Evolutionary conservation across 352 stramenopile genomes (phyloP).

Genomic region (Globisporangium rhizosaccharum): DNA sequence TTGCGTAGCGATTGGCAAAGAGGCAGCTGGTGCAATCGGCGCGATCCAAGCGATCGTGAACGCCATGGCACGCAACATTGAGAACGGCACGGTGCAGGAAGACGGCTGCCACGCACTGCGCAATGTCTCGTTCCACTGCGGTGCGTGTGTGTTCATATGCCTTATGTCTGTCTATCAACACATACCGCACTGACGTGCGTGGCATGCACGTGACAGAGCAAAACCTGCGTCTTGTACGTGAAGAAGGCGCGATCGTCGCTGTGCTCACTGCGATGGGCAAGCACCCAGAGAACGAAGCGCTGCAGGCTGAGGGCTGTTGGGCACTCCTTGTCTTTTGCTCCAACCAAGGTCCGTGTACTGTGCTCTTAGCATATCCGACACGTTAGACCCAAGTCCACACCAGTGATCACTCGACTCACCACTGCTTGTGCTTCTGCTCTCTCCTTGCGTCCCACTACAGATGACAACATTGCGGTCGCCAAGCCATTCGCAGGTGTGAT

Average conservation of each 20-base stretch:
- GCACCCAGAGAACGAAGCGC: constrained; percentile 54
- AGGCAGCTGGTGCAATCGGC: constrained; percentile 46
- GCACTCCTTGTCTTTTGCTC: constrained; percentile 76
- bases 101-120: constrained; percentile 71
- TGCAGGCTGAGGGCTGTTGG: constrained; percentile 71
- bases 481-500: constrained; percentile 43
- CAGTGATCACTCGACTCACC: too few relatives aligned
- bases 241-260: constrained; percentile 56
- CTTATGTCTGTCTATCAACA: too few relatives aligned
- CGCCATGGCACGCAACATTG: constrained; percentile 60
- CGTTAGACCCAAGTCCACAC: too few relatives aligned
- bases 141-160: constrained; percentile 9
- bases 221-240: constrained; percentile 52
- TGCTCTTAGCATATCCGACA: neutral
- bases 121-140: constrained; percentile 69
- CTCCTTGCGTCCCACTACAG: constrained; percentile 14
- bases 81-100: constrained; percentile 58
- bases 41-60: constrained; percentile 54
- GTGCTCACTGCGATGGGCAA: constrained; percentile 60
- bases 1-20: constrained; percentile 50
- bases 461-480: constrained; percentile 49
- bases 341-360: constrained; percentile 42
- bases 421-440: neutral
- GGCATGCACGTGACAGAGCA: constrained; percentile 22
- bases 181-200: neutral